Evolutionary conservation across 202 grass and related monocot species (phyloP).

Genomic region (Zizania palustris): DNA sequence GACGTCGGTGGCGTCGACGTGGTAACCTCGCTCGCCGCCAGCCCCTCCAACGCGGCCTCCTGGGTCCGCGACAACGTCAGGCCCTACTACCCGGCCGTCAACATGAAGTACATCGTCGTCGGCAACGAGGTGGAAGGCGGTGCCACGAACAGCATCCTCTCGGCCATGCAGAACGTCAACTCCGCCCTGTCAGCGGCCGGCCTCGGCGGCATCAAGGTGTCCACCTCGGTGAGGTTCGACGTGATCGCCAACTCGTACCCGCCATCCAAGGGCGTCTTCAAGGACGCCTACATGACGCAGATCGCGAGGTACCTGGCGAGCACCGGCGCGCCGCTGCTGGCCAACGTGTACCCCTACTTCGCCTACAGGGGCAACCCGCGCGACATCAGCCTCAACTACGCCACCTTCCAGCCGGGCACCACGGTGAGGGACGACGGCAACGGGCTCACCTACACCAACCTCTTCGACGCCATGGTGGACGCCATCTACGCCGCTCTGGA

Average conservation of each 20-base stretch:
- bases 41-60: neutral
- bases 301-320: slow-evolving; percentile 30
- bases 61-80: slow-evolving; percentile 58
- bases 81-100: slow-evolving; percentile 41
- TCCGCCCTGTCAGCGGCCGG: neutral
- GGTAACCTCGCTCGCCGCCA: neutral
- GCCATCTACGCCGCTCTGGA: slow-evolving; percentile 49
- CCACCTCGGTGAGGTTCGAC: slow-evolving; percentile 45
- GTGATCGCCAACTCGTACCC: slow-evolving; percentile 38
- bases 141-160: slow-evolving; percentile 44
- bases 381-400: slow-evolving; percentile 48
- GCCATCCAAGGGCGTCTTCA: slow-evolving; percentile 52
- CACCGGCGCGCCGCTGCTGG: slow-evolving; percentile 51
- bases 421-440: slow-evolving; percentile 43
- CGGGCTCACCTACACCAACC: slow-evolving; percentile 47
- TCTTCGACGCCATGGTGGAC: slow-evolving; percentile 66
- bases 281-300: slow-evolving; percentile 37
- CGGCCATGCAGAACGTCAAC: slow-evolving; percentile 63
- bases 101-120: slow-evolving; percentile 64
- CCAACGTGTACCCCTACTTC: slow-evolving; percentile 71
- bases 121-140: slow-evolving; percentile 60
- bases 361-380: slow-evolving; percentile 43
- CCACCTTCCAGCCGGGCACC: slow-evolving; percentile 58
- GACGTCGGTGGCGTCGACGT: slow-evolving; percentile 30
- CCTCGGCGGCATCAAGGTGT: slow-evolving; percentile 49